phyloP scores from a whole-genome alignment of 2,329 filamentous ascomycete species.

The Tolypocladium pustulatum region DNA sequence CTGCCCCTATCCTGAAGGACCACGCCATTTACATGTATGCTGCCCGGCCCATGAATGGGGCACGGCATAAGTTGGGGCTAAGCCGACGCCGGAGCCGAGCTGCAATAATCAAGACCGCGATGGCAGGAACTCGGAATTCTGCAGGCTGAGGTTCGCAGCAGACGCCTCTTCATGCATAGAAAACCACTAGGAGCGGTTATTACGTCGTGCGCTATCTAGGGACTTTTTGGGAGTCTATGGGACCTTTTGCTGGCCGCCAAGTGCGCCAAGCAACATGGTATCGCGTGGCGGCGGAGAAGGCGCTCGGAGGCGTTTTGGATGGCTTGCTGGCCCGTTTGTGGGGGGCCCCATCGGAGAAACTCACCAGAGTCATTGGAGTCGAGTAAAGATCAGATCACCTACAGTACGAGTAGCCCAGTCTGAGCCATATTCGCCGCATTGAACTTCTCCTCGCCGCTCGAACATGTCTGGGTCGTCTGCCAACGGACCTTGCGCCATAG shows the following conservation, averaged over 20 bases:
- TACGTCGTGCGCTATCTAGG: neutral
- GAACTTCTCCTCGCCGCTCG: neutral
- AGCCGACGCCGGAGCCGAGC: neutral
- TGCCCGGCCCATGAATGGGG: neutral
- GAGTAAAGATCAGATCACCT: neutral
- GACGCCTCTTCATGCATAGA: neutral
- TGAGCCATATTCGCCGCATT: neutral
- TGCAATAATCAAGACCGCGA: neutral
- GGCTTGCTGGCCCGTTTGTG: neutral
- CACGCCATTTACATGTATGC: neutral
- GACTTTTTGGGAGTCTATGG: slow-evolving; percentile 1
- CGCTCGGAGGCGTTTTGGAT: neutral
- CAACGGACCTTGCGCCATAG: neutral
- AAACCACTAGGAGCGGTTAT: neutral
- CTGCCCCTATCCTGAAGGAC: neutral
- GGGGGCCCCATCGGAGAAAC: neutral
- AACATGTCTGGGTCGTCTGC: neutral
- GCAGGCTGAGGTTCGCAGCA: neutral
- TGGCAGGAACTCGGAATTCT: neutral
- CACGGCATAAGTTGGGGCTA: neutral
- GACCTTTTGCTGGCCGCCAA: slow-evolving; percentile 5
- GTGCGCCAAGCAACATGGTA: slow-evolving; percentile 1
- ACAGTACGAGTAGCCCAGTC: too few species aligned
- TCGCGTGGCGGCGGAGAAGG: neutral
- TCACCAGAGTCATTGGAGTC: neutral